These are phyloP conservation scores for Daedaleopsis sinensis DNA, from an alignment of 768 basidiomycete genomes.

Conservation along the genomic window DNA sequence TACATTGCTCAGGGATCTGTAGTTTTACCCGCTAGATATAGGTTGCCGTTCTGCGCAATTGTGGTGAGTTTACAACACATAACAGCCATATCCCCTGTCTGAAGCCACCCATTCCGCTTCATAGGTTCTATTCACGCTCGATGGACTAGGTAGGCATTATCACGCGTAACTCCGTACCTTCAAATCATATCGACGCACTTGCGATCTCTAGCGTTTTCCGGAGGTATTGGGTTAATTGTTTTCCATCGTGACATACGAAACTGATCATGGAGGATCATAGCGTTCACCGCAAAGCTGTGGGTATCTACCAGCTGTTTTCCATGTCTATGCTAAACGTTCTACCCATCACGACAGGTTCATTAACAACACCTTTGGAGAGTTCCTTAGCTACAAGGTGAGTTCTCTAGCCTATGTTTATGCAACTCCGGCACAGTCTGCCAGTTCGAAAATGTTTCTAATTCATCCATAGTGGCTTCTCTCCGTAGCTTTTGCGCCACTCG, in stretches of 20 bases:
- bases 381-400: not conserved
- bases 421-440: too few relatives aligned
- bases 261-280: not conserved
- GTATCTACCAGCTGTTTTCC: not conserved
- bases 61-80: not conserved
- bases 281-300: not conserved
- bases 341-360: not conserved
- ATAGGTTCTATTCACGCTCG: not conserved
- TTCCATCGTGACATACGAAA: too few relatives aligned
- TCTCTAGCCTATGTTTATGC: not conserved
- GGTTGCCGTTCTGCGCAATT: not conserved
- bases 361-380: not conserved
- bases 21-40: not conserved
- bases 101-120: not conserved
- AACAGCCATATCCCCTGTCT: not conserved
- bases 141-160: not conserved
- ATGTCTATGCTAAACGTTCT: not conserved
- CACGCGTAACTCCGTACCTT: not conserved
- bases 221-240: not conserved
- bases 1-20: too few relatives aligned
- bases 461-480: not conserved
- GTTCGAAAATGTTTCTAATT: not conserved
- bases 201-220: not conserved
- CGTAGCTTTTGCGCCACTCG: not conserved
- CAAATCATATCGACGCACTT: not conserved